These are phyloP conservation scores for Tylopilus rubrobrunneus DNA, from an alignment of 768 basidiomycete genomes.

Conservation along the genomic window DNA sequence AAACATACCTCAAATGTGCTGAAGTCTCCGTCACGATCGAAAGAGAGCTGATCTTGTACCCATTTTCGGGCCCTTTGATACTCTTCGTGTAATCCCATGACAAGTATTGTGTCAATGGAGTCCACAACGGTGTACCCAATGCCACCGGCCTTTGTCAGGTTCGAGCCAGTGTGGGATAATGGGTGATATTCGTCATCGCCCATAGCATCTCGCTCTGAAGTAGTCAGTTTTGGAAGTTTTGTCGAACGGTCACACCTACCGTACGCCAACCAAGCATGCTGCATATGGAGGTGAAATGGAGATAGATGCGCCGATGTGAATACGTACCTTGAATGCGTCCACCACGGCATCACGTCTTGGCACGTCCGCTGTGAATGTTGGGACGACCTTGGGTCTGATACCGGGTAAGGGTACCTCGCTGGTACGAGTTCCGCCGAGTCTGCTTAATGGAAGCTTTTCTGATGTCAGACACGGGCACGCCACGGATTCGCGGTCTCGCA, in stretches of 20 bases:
- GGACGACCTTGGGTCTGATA: conserved; percentile 13
- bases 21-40: conserved; percentile 74
- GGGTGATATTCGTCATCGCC: conserved; percentile 93
- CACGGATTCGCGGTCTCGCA: background rate
- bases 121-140: conserved; percentile 90
- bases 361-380: conserved; percentile 49
- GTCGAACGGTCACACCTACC: conserved; percentile 42
- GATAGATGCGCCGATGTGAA: background rate
- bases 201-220: conserved; percentile 81
- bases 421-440: conserved; percentile 3
- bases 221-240: conserved; percentile 9
- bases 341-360: conserved; percentile 67
- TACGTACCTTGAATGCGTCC: conserved; percentile 70
- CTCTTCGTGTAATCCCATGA: conserved; percentile 82
- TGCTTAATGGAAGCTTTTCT: conserved; percentile 17
- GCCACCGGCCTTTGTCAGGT: conserved; percentile 74
- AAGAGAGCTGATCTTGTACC: conserved; percentile 64
- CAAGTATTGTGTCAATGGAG: conserved; percentile 79
- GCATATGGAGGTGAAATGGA: conserved; percentile 14
- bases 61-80: conserved; percentile 74
- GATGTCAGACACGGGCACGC: background rate
- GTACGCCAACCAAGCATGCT: conserved; percentile 88
- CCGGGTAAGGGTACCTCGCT: conserved; percentile 13
- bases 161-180: conserved; percentile 65
- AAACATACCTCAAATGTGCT: conserved; percentile 85